These are phyloP conservation scores for Musa acuminata DNA, from an alignment of 176 grass and related monocot species.

Conservation along the genomic window DNA sequence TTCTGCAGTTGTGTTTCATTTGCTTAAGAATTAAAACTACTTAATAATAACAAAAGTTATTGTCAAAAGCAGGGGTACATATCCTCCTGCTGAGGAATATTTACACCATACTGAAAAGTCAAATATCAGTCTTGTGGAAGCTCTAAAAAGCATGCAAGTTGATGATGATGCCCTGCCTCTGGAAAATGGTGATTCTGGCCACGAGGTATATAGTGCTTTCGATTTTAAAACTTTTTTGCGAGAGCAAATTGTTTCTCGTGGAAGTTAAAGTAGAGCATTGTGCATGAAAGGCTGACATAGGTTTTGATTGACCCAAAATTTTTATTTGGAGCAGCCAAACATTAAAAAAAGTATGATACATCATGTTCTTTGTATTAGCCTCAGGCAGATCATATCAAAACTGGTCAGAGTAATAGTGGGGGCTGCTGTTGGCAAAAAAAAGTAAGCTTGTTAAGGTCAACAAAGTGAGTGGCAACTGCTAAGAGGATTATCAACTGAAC, in stretches of 20 bases:
- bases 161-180: conserved; percentile 47
- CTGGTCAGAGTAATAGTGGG: no score
- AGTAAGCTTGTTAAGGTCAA: not conserved
- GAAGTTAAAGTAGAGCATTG: no score
- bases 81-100: conserved; percentile 69
- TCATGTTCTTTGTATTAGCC: no score
- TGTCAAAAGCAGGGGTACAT: conserved; percentile 37
- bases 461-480: no score
- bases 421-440: not conserved
- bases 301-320: no score
- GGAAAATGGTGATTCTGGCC: conserved; percentile 55
- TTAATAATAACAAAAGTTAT: not conserved
- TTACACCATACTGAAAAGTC: conserved; percentile 54
- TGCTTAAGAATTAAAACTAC: not conserved
- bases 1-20: not conserved
- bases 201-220: conserved; percentile 40
- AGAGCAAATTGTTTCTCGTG: not conserved
- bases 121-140: conserved; percentile 64
- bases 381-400: no score
- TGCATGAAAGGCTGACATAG: no score
- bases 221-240: not conserved
- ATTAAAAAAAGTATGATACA: not conserved
- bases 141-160: conserved; percentile 81
- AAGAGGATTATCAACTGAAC: not conserved
- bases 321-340: not conserved